Evolutionary conservation across 2,329 filamentous ascomycete species (phyloP).

Genomic region (Aspergillus sp.): DNA sequence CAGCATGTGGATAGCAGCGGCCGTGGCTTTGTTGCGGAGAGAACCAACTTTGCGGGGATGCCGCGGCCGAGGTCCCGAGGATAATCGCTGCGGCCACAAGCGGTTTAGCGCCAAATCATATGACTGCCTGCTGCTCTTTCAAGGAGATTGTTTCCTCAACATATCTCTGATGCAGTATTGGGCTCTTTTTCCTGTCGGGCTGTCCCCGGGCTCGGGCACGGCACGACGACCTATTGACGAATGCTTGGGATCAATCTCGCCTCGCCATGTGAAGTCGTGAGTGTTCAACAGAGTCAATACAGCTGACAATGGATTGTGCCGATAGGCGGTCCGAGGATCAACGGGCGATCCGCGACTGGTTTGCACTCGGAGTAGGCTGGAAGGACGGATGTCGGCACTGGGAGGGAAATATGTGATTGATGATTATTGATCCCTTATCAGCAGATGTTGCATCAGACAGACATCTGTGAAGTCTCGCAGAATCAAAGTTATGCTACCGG

Average conservation of each 20-base stretch:
- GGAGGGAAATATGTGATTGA: not conserved
- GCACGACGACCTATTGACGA: not conserved
- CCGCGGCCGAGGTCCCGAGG: constrained; percentile 41
- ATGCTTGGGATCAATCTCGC: not conserved
- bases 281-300: not conserved
- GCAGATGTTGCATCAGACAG: too few species aligned
- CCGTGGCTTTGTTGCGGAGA: constrained; percentile 14
- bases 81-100: constrained; percentile 18
- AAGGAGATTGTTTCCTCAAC: not conserved
- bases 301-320: not conserved
- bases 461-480: not conserved
- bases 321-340: constrained; percentile 16
- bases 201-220: not conserved
- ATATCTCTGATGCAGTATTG: not conserved
- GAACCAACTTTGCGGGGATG: constrained; percentile 31
- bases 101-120: constrained; percentile 2
- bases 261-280: constrained; percentile 7
- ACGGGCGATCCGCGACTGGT: not conserved
- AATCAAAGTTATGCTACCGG: not conserved
- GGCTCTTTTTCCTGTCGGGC: not conserved
- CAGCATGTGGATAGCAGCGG: constrained; percentile 13
- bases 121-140: not conserved
- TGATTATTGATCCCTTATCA: not conserved
- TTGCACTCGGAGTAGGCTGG: not conserved
- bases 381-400: not conserved